Evolutionary conservation across 306 rosid genomes (phyloP), one percentile per base, ranked within the genome.

Genomic region (Herpetospermum pedunculosum): DNA sequence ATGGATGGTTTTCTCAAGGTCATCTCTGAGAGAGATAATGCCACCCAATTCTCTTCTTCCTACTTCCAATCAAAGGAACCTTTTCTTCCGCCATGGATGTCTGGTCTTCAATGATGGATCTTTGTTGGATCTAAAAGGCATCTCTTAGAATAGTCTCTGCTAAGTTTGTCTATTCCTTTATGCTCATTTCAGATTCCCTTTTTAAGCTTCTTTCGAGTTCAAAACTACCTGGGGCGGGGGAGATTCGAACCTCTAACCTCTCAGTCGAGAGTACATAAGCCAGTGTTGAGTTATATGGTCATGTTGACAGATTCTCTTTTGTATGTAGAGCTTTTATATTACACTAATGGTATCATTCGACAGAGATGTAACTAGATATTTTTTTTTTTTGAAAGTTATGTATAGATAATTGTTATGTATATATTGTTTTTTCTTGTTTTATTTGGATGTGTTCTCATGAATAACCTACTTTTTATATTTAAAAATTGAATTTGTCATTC

Each of bases 41-140:
- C 81, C 83, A 26, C 91, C 92, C 1, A 58, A 72, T 4, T 32
- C 70, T 72, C 75, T 70, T 69, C 23, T 53, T 80, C 75, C 40
- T 0, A 80, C 76, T 25, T 79, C 76, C 23, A 80, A 80, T 38
- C 84, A 63, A 63, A 74, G 29, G 77, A 72, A 72, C 35, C 57
- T 87, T 32, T 78, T 79, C 80, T 57, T 78, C 82, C 87, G 77
- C 18, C 92, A 86, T 80, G 93, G 93, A 32, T 88, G 92, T 77
- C 53, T 73, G 46, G 81, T 87, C 38, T 18, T 43, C 9, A 32
- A 28, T 12, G 29, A 38, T 49, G 75, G 44, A 3, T 25, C 16
- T 70, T 34, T 4, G 5, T 29, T 18, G 26, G 62, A 34, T 71
- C 43, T 29, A 1, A 71, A 71, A 23, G 32, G 47, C 62, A 16